A percentile compares a stretch with the other conserved stretches of the same genome.
Evolutionary conservation across 2,329 filamentous ascomycete genomes (phyloP).

Genomic region (Exophiala xenobiotica): DNA sequence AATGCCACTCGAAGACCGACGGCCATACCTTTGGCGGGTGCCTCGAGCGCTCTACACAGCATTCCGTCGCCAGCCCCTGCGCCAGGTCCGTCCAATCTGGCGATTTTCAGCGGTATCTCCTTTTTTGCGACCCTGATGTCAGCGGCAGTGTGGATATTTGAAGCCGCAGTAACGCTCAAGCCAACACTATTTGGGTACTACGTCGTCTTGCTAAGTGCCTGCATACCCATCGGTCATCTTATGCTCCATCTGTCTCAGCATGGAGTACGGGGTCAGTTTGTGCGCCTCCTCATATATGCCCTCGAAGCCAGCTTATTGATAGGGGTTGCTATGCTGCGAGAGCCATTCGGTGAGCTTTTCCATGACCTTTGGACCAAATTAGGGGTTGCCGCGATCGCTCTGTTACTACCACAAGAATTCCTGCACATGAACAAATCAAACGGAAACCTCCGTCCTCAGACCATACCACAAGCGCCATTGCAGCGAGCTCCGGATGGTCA

Average conservation of each 20-base stretch:
- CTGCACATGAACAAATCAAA: slow-evolving; percentile 12
- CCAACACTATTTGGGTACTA: slow-evolving; percentile 17
- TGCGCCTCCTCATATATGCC: slow-evolving; percentile 10
- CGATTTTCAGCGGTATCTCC: slow-evolving; percentile 17
- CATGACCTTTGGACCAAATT: slow-evolving; percentile 28
- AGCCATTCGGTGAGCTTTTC: slow-evolving; percentile 14
- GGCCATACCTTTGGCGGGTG: neutral
- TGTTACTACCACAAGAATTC: slow-evolving; percentile 26
- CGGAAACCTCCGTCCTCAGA: neutral
- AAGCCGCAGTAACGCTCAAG: slow-evolving; percentile 10
- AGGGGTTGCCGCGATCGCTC: slow-evolving; percentile 20
- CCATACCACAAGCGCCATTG: neutral
- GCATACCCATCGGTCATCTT: slow-evolving; percentile 19
- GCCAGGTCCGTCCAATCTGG: neutral
- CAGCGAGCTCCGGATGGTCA: neutral
- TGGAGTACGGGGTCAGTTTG: slow-evolving; percentile 1
- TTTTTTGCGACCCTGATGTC: slow-evolving; percentile 16
- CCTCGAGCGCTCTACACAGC: neutral
- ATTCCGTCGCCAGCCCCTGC: neutral
- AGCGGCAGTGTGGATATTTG: slow-evolving; percentile 20
- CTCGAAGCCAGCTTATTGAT: slow-evolving; percentile 18
- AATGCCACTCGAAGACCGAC: neutral
- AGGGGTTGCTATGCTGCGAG: slow-evolving; percentile 12
- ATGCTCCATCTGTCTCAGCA: slow-evolving; percentile 2
- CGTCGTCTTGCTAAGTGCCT: slow-evolving; percentile 16